phyloP scores from a whole-genome alignment of 83 land plant genomes.

The Diphasiastrum complanatum region DNA sequence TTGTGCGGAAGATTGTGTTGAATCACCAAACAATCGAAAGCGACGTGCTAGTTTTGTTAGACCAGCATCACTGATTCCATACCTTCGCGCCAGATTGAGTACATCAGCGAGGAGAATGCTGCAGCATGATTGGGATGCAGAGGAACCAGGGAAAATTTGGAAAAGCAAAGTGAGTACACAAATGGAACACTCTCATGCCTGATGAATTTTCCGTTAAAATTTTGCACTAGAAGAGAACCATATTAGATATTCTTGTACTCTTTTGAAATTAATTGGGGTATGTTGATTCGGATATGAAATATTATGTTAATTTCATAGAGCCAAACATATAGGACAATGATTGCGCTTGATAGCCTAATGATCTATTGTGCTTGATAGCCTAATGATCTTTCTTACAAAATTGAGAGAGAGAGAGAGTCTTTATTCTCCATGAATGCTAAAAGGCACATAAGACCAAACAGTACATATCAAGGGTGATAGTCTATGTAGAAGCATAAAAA shows the following conservation, averaged over 20 bases:
- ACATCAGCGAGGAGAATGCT: slow-evolving; percentile 61
- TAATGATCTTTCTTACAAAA: no score
- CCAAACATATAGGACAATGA: no score
- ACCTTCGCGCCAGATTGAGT: slow-evolving; percentile 43
- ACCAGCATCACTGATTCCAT: slow-evolving; percentile 28
- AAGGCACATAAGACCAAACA: no score
- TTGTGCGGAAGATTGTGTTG: slow-evolving; percentile 31
- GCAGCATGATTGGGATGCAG: slow-evolving; percentile 44
- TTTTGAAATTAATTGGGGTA: not conserved
- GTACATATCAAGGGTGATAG: no score
- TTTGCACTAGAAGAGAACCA: not conserved
- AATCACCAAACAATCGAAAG: slow-evolving; percentile 24
- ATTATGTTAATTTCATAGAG: no score
- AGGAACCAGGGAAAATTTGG: slow-evolving; percentile 36
- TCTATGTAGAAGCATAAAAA: no score
- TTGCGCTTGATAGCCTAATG: no score
- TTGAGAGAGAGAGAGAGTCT: no score
- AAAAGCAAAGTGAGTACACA: slow-evolving; percentile 47
- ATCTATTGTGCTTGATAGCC: no score
- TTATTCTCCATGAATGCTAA: no score
- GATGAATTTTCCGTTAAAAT: not conserved
- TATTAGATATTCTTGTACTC: not conserved
- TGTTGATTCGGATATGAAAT: not conserved
- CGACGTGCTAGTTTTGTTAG: slow-evolving; percentile 14
- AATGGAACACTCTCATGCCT: not conserved